Evolutionary conservation across 352 stramenopile species (phyloP), one percentile per base, ranked within the genome.

Genomic region (Phytophthora tentaculata): DNA sequence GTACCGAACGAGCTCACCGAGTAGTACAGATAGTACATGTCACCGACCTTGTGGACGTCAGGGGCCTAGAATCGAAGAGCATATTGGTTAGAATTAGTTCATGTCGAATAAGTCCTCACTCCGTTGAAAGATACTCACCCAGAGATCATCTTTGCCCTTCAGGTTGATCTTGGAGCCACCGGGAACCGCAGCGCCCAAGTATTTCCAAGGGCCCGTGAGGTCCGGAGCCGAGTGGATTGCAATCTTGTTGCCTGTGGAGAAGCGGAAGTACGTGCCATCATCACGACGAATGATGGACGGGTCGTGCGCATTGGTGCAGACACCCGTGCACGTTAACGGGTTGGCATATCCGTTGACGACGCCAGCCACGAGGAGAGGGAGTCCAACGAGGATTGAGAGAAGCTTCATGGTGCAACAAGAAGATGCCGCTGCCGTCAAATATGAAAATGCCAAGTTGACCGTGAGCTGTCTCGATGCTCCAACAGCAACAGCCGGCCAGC

Each of bases 1-100:
- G 62, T 62, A 2, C 78, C 76, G 19, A 89, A 83, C 4, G 72
- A 70, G 26, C 78, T 85, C n/a, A 89, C 80, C 12, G 79, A 78
- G 67, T 86, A 89, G 70, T 87, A 84, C 17, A 86, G 53, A 51
- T 87, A 87, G 74, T 84, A 89, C 37, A 48, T 71, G 55, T 84
- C 67, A 9, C 73, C 80, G 5, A 89, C 51, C 44, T 83, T 76
- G 59, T 71, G 49, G 5, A 89, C 78, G 12, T 85, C 76, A 0
- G 77, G 79, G 10, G 79, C 79, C 68, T 80, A 43, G 35, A 17
- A n/a, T 8, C 14, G 6, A 43, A 43, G 2, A 19, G 6, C 14
- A 39, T 5, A 14, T 39, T 16, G 10, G 6, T 39, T 16, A 14
- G 35, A n/a, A n/a, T 37, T 37, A 37, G 9, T 37, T 37, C 29